A percentile compares a stretch with the other conserved stretches of the same genome.
Evolutionary conservation across 352 stramenopile species (phyloP).

Genomic region (Phytophthora foliorum): DNA sequence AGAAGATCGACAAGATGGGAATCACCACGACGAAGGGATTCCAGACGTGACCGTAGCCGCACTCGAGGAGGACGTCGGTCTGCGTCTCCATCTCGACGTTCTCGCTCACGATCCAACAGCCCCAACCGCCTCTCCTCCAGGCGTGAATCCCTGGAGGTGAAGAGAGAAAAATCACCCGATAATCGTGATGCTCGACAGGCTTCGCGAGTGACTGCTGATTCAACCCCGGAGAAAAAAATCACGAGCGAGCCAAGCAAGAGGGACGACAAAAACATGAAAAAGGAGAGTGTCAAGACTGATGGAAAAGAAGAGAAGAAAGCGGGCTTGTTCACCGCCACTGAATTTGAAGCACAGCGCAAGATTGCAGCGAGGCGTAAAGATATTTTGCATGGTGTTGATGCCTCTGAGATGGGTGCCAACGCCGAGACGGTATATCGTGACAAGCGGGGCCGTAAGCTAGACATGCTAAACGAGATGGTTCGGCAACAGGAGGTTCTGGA

Average conservation of each 20-base stretch:
- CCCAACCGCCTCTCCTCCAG: slow-evolving; percentile 13
- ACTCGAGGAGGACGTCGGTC: slow-evolving; percentile 9
- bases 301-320: slow-evolving; percentile 44
- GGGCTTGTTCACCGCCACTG: slow-evolving; percentile 73
- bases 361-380: slow-evolving; percentile 64
- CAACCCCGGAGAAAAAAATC: not conserved
- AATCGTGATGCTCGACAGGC: slow-evolving; percentile 1
- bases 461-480: slow-evolving; percentile 90
- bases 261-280: slow-evolving; percentile 8
- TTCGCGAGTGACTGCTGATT: not conserved
- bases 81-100: slow-evolving; percentile 22
- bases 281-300: slow-evolving; percentile 4
- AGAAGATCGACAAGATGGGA: slow-evolving; percentile 35
- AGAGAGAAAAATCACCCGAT: slow-evolving; percentile 7
- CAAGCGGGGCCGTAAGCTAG: slow-evolving; percentile 83
- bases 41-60: slow-evolving; percentile 7
- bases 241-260: slow-evolving; percentile 12
- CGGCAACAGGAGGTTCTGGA: slow-evolving; percentile 84
- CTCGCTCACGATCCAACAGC: slow-evolving; percentile 40
- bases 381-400: slow-evolving; percentile 55
- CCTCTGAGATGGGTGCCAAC: slow-evolving; percentile 75
- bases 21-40: slow-evolving; percentile 17
- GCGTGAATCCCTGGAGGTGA: slow-evolving; percentile 6
- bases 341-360: slow-evolving; percentile 74
- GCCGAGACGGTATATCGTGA: slow-evolving; percentile 89